Conservation (phyloP, 257 asterid species). For the Salvia splendens region DNA sequence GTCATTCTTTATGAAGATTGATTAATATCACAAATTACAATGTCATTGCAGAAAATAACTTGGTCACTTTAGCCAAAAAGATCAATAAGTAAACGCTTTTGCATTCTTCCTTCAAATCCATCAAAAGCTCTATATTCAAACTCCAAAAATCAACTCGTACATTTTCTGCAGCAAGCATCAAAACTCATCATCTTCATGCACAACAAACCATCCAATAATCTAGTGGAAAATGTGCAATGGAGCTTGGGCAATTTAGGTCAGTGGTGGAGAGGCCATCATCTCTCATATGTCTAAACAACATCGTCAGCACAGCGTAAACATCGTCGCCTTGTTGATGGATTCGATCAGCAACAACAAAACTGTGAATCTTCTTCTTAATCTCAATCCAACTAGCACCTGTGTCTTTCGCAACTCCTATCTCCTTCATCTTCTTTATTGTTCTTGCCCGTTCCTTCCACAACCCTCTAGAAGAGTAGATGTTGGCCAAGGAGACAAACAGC, state of each 20-base stretch:
- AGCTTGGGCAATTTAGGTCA: not conserved
- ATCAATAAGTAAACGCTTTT: not conserved
- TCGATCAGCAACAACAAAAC: conserved; percentile 74
- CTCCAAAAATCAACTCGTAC: not conserved
- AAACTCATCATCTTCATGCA: not conserved
- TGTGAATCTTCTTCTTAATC: conserved; percentile 57
- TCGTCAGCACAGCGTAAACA: conserved; percentile 37
- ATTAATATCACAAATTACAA: too few species aligned
- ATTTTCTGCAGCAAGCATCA: not conserved
- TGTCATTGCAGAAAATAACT: too few species aligned
- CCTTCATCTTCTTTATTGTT: conserved; percentile 70
- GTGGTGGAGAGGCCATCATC: conserved; percentile 42
- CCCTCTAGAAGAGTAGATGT: conserved; percentile 65
- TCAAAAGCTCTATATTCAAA: not conserved
- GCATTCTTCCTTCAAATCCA: not conserved
- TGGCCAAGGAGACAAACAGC: conserved; percentile 71
- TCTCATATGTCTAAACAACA: conserved; percentile 60
- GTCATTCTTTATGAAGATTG: too few species aligned
- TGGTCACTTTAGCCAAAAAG: too few species aligned
- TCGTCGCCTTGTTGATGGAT: conserved; percentile 53
- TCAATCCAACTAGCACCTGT: conserved; percentile 81
- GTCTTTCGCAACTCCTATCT: conserved; percentile 60
- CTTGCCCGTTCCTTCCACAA: conserved; percentile 80
- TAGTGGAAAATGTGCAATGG: not conserved
- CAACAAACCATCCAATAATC: not conserved